A percentile compares a stretch with the other conserved stretches of the same genome.
phyloP scores from a whole-genome alignment of 1,139 yeast genomes.

The Candida smagusa region DNA sequence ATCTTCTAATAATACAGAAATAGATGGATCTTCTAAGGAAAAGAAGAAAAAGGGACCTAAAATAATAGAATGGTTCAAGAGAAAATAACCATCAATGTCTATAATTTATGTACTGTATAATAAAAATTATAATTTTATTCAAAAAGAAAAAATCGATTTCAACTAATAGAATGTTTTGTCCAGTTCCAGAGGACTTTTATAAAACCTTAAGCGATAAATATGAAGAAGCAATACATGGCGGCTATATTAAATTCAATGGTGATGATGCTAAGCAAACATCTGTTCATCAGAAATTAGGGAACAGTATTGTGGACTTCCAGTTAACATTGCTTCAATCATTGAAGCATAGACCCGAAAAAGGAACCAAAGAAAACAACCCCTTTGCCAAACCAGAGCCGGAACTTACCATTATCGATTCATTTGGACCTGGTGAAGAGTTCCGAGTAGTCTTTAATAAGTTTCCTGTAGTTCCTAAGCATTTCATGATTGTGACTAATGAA shows the following conservation, averaged over 20 bases:
- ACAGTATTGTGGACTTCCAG: conserved; percentile 21
- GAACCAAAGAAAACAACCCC: conserved; percentile 53
- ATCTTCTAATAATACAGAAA: conserved; percentile 8
- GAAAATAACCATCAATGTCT: conserved; percentile 4
- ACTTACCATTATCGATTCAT: conserved; percentile 56
- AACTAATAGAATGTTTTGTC: conserved; percentile 17
- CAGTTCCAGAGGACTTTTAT: conserved; percentile 26
- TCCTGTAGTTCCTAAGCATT: conserved; percentile 78
- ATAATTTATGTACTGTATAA: neutral
- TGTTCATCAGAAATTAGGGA: conserved; percentile 18
- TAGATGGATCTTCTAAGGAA: conserved; percentile 3
- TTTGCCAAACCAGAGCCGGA: conserved; percentile 79
- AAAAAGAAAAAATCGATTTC: conserved; percentile 1
- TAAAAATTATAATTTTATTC: neutral
- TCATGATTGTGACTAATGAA: conserved; percentile 70
- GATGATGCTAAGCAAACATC: conserved; percentile 22
- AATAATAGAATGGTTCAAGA: conserved; percentile 17
- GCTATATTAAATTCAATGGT: conserved; percentile 31
- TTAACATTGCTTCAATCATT: conserved; percentile 40
- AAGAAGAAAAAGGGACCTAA: conserved; percentile 13
- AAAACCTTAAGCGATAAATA: conserved; percentile 22
- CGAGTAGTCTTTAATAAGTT: conserved; percentile 77
- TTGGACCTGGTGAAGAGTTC: conserved; percentile 48
- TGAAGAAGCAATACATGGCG: conserved; percentile 23
- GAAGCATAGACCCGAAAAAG: conserved; percentile 55